Evolutionary conservation across 2,329 filamentous ascomycete species (phyloP).

Genomic region (Neofusicoccum ribis): DNA sequence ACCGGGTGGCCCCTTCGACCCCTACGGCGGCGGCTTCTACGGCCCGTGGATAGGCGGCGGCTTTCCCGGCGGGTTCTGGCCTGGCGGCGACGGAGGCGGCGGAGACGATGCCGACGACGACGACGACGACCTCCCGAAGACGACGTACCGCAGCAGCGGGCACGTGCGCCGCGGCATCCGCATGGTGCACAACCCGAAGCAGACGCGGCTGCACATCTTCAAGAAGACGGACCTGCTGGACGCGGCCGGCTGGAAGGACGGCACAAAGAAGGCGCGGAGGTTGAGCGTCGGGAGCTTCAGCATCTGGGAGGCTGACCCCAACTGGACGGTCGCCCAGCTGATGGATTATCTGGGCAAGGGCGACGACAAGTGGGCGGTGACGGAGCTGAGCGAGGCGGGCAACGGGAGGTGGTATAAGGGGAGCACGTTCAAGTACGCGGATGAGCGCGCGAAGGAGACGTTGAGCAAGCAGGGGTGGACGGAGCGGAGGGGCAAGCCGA

Average conservation of each 20-base stretch:
- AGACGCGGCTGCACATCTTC: slow-evolving; percentile 16
- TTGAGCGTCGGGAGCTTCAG: not conserved
- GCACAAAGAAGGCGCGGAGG: not conserved
- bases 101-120: not conserved
- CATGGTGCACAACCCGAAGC: slow-evolving; percentile 1
- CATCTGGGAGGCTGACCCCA: slow-evolving; percentile 11
- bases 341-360: slow-evolving; percentile 16
- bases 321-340: slow-evolving; percentile 17
- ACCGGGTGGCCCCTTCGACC: not conserved
- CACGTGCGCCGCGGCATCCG: not conserved
- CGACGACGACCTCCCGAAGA: not conserved
- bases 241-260: not conserved
- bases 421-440: not conserved
- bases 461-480: slow-evolving; percentile 14
- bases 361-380: slow-evolving; percentile 16
- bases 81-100: not conserved
- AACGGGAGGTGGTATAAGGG: slow-evolving; percentile 21
- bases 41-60: not conserved
- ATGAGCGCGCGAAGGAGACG: not conserved
- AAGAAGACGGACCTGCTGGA: not conserved
- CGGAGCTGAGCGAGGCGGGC: slow-evolving; percentile 21
- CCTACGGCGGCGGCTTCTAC: not conserved
- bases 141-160: not conserved
- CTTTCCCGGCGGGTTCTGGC: not conserved
- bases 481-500: not conserved